Percentiles rank a stretch among this genome's conserved stretches.
phyloP scores from a whole-genome alignment of 148 eudicot species.

The Beta vulgaris region DNA sequence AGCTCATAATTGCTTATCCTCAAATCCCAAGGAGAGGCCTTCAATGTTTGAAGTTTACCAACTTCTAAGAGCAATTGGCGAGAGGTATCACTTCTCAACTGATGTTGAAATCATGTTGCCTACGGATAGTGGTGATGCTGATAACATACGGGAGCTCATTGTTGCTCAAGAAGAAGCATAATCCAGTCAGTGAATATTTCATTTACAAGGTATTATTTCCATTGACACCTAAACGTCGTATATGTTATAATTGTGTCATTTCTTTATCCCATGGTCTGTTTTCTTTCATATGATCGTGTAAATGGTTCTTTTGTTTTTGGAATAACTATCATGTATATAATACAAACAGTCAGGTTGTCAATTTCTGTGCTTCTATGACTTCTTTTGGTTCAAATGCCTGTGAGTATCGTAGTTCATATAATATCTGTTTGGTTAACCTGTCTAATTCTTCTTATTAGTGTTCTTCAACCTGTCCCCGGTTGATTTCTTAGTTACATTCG shows the following conservation, averaged over 20 bases:
- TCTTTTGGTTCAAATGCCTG: background rate
- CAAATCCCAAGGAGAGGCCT: constrained; percentile 62
- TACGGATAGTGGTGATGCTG: constrained; percentile 31
- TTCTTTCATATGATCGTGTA: constrained; percentile 13
- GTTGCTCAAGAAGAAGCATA: constrained; percentile 48
- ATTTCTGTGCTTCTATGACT: background rate
- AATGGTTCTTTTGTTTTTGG: background rate
- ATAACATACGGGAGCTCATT: constrained; percentile 47
- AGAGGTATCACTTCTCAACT: constrained; percentile 50
- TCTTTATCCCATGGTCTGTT: constrained; percentile 3
- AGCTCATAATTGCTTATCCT: constrained; percentile 48
- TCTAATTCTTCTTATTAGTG: no score
- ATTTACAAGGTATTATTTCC: constrained; percentile 21
- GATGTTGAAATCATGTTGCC: constrained; percentile 51
- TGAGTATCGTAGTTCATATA: no score
- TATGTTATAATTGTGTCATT: constrained; percentile 5
- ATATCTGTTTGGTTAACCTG: no score
- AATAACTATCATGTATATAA: background rate
- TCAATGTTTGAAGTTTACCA: constrained; percentile 72
- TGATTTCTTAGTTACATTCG: no score
- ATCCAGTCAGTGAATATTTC: constrained; percentile 8
- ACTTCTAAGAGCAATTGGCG: constrained; percentile 62
- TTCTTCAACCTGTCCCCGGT: no score
- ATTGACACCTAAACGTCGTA: background rate
- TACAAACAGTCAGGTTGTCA: background rate